These are phyloP conservation scores for Aristolochia fimbriata DNA, from an alignment of 164 flowering plant genomes.

Conservation along the genomic window DNA sequence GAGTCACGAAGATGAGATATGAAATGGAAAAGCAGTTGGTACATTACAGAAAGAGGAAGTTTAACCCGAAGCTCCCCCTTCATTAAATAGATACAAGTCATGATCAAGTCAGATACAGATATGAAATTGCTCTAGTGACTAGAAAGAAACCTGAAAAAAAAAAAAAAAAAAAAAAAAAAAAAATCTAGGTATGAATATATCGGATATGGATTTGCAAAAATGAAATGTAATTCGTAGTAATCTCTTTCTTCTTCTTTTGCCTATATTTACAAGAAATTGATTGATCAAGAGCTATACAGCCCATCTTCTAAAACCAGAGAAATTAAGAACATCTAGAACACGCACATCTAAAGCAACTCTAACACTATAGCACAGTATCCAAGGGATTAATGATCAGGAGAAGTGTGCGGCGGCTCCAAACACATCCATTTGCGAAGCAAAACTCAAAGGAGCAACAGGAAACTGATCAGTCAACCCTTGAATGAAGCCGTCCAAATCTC, in stretches of 20 bases:
- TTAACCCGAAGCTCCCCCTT: too few relatives aligned
- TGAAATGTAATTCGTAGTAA: neutral
- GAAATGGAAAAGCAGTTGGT: too few relatives aligned
- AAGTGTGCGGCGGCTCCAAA: conserved; percentile 21
- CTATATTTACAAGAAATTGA: conserved; percentile 1
- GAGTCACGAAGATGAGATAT: too few relatives aligned
- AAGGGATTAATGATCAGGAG: too few relatives aligned
- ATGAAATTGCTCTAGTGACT: neutral
- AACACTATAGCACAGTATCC: too few relatives aligned
- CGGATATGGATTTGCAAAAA: conserved; percentile 1
- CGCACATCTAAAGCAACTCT: neutral
- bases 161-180: neutral
- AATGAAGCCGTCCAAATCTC: conserved; percentile 59
- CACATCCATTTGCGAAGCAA: conserved; percentile 31
- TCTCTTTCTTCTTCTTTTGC: neutral
- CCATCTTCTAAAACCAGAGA: neutral
- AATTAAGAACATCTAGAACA: neutral
- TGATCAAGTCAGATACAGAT: neutral
- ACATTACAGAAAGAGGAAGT: too few relatives aligned
- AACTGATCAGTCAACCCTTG: conserved; percentile 32
- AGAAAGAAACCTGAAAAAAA: neutral
- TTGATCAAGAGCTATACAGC: neutral
- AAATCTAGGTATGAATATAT: too few relatives aligned
- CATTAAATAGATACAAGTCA: neutral
- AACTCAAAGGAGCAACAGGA: conserved; percentile 32